phyloP scores from a whole-genome alignment of 225 moss, liverwort and hornwort genomes.

The Ulota crispa region DNA sequence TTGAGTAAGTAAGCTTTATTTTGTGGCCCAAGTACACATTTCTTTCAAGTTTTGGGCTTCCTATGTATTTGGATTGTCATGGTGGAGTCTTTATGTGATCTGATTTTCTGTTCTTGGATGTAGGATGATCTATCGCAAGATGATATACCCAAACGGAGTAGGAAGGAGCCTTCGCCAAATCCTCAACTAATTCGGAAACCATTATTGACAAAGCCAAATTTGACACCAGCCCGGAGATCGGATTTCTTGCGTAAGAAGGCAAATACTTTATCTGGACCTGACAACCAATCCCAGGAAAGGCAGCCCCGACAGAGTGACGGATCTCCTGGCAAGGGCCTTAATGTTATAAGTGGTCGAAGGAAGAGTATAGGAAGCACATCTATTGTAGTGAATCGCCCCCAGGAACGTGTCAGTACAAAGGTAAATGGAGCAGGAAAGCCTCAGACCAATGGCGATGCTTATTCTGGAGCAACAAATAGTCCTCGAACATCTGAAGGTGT shows the following conservation, averaged over 20 bases:
- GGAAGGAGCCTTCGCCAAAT: slow-evolving; percentile 19
- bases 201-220: slow-evolving; percentile 26
- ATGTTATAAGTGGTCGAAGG: slow-evolving; percentile 8
- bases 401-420: slow-evolving; percentile 15
- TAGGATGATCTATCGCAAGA: slow-evolving; percentile 31
- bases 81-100: not conserved
- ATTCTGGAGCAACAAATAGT: slow-evolving; percentile 27
- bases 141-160: slow-evolving; percentile 8
- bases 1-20: not conserved
- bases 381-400: slow-evolving; percentile 10
- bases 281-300: slow-evolving; percentile 33
- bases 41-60: not conserved
- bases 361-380: slow-evolving; percentile 14
- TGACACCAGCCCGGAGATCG: slow-evolving; percentile 17
- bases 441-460: slow-evolving; percentile 12
- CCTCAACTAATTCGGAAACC: slow-evolving; percentile 25
- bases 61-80: not conserved
- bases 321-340: slow-evolving; percentile 5
- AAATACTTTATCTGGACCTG: slow-evolving; percentile 24
- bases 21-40: not conserved
- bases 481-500: slow-evolving; percentile 34
- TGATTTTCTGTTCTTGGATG: slow-evolving; percentile 4
- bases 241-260: slow-evolving; percentile 40
- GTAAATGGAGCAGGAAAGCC: slow-evolving; percentile 1
- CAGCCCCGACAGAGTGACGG: slow-evolving; percentile 1